phyloP scores from a whole-genome alignment of 1,284 basidiomycete genomes.

The Ganoderma leucocontextum region DNA sequence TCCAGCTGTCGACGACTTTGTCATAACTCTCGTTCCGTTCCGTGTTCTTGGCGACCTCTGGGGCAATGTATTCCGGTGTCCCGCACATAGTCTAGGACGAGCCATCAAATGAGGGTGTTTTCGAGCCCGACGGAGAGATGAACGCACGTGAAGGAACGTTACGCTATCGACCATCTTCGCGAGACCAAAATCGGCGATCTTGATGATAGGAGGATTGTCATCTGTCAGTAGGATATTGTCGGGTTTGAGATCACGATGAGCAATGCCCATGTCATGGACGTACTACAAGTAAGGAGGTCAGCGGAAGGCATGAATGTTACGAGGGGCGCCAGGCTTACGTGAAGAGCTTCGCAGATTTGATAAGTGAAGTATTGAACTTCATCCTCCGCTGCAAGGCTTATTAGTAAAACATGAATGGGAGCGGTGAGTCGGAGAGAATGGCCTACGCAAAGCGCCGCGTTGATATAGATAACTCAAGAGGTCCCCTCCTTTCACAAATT shows the following conservation, averaged over 20 bases:
- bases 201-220: constrained; percentile 69
- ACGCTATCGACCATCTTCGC: constrained; percentile 85
- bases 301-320: neutral
- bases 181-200: constrained; percentile 93
- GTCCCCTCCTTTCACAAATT: constrained; percentile 27
- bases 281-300: constrained; percentile 56
- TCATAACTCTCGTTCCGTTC: constrained; percentile 11
- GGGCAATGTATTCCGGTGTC: constrained; percentile 17
- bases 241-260: constrained; percentile 93
- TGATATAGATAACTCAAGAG: constrained; percentile 69
- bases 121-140: neutral
- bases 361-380: constrained; percentile 69
- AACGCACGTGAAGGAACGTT: constrained; percentile 70
- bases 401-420: neutral
- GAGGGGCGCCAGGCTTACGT: constrained; percentile 49
- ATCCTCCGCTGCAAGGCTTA: constrained; percentile 58
- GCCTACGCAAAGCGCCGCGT: neutral
- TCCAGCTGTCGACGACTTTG: constrained; percentile 19
- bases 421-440: neutral
- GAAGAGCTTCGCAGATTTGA: constrained; percentile 77
- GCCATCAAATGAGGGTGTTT: neutral
- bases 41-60: constrained; percentile 10
- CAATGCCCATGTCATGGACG: constrained; percentile 76
- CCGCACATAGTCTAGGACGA: constrained; percentile 19
- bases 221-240: constrained; percentile 85